A percentile compares a stretch with the other conserved stretches of the same genome.
Conservation (phyloP, 2,329 filamentous ascomycete genomes). For the Beauveria pseudobassiana region DNA sequence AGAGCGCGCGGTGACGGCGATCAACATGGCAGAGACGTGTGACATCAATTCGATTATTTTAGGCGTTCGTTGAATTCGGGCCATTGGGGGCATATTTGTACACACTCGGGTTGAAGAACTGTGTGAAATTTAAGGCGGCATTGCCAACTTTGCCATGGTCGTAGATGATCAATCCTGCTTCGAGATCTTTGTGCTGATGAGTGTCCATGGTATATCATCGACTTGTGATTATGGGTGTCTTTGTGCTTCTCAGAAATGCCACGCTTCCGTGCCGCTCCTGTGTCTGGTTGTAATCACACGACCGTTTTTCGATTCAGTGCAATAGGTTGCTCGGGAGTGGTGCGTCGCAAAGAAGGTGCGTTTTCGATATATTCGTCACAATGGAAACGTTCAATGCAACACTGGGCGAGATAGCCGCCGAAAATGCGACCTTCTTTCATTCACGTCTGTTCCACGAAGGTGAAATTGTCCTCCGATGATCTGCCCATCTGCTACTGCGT, state of each 20-base stretch:
- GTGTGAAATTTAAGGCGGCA: background rate
- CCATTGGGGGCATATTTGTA: background rate
- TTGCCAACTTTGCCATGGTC: background rate
- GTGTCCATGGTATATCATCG: background rate
- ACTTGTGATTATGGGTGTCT: background rate
- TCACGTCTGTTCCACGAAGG: too few species aligned
- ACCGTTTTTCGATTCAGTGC: background rate
- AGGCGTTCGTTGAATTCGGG: background rate
- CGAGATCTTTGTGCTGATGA: too few species aligned
- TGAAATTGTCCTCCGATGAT: too few species aligned
- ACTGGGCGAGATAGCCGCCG: background rate
- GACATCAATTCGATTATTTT: constrained; percentile 1
- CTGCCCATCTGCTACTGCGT: too few species aligned
- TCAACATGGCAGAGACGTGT: constrained; percentile 1
- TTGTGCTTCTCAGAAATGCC: background rate
- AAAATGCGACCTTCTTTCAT: background rate
- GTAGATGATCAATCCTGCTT: background rate
- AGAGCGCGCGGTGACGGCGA: background rate
- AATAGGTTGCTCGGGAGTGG: background rate
- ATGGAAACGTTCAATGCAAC: background rate
- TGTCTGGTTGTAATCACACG: background rate
- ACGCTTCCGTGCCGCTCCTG: too few species aligned
- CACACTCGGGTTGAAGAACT: background rate
- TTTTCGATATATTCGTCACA: background rate
- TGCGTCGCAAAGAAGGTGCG: background rate